Evolutionary conservation across 108 stramenopile species (phyloP), one percentile per base, ranked within the genome.

Genomic region (Schizochytrium sp.): DNA sequence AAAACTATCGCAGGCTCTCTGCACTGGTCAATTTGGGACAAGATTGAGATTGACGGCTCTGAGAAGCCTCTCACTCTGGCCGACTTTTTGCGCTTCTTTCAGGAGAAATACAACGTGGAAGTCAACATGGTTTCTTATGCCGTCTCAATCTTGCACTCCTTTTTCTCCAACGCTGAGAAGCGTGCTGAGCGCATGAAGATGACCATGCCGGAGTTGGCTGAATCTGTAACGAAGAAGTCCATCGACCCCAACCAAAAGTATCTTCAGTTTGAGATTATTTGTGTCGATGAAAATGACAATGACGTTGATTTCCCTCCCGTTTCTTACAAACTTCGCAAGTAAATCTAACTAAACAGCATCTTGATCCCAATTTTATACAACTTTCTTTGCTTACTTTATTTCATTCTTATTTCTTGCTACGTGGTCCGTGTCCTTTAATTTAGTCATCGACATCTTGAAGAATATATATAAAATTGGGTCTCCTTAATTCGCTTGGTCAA

Each of bases 1-100:
- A 49, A 55, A 40, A 83, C 47, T 7, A 53, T 83, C 15, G 53
- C 50, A 55, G 76, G 76, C 53, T 49, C 50, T n/a, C 28, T 83
- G 97, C 89, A 94, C 19, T 98, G 97, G 97, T 98, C 97, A 13
- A 94, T 97, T 5, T 99, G 99, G 99, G 99, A 99, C 91, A 94
- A 94, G 60, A 91, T 99, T 60, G 97, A 97, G 83, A 92, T 98
- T 89, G 96, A 96, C 83, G 76, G 94, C 46, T 95, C 96, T 2
- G 95, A 97, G 72, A 83, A 83, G 53, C 50, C 47, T 47, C 92
- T 98, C 8, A 98, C 99, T 4, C 93, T 99, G 72, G 94, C 93
- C 87, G 96, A 96, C 72, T 95, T 99, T 87, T 95, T 99, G 93
- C 93, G 94, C 13, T 93, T 94, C 88, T 97, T 98, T 90, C 94